Evolutionary conservation across 768 basidiomycete genomes (phyloP), one percentile per base, ranked within the genome.

Genomic region (Pholiota microspora): DNA sequence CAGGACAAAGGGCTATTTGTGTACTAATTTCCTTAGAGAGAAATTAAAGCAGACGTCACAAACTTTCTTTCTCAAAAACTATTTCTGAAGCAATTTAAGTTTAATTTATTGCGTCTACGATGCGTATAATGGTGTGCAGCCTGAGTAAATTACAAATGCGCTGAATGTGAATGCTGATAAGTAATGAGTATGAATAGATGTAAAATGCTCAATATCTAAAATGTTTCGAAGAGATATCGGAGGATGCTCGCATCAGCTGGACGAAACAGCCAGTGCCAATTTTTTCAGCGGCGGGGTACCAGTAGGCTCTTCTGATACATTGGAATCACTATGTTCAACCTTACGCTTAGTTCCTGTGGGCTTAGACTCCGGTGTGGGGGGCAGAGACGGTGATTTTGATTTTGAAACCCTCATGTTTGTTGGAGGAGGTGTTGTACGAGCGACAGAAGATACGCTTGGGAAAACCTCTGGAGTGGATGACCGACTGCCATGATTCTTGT

Each of bases 391-490:
- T 45, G 72, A 71, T 63, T 69, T 75, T 44, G 73, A 72, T 56
- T 67, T 62, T 38, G 70, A 66, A 36, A 62, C 61, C 62, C 68
- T 74, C 58, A 72, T 16, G n/a, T 27, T 58, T 49, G 60, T 59
- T 58, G 67, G 57, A 42, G 67, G 70, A 29, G 74, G 75, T 51
- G 77, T 73, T 51, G 76, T 75, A 6, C 71, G 73, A 7, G 64
- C 61, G 59, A 46, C 51, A 44, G 61, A 64, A 60, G 66, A 64
- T 50, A 69, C 48, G 61, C 55, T 51, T 60, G 61, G 50, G 54
- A 74, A 75, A 58, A 69, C 73, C 67, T 92, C 90, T 67, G 91
- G 91, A 16, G 91, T 92, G 63, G 78, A 79, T 62, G 87, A 85
- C 58, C 91, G 85, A 74, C 89, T 92, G 56, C 82, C 76, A 63